Percentiles rank a stretch among this genome's conserved stretches.
These are phyloP conservation scores for Filobasidium uniguttulatum DNA, from an alignment of 1,284 basidiomycete genomes.

Conservation along the genomic window DNA sequence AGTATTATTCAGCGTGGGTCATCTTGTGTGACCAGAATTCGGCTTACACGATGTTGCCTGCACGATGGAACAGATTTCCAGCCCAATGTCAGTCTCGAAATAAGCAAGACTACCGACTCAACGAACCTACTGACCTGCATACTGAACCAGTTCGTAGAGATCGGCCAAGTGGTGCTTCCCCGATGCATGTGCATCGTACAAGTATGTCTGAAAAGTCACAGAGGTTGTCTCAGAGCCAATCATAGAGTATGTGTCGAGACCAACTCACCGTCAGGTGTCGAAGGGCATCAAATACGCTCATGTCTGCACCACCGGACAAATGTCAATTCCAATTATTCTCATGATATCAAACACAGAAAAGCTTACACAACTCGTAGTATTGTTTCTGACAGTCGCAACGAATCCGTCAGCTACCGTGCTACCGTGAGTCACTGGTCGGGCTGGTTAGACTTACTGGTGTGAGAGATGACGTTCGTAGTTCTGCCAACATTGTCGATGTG, in stretches of 20 bases:
- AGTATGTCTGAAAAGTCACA: slow-evolving; percentile 47
- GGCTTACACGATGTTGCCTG: neutral
- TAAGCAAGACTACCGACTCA: neutral
- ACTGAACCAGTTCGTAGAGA: slow-evolving; percentile 93
- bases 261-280: slow-evolving; percentile 55
- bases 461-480: slow-evolving; percentile 77
- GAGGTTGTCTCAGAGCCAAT: neutral
- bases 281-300: slow-evolving; percentile 90
- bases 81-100: neutral
- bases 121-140: slow-evolving; percentile 49
- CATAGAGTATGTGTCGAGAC: neutral
- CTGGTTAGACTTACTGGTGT: slow-evolving; percentile 47
- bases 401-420: neutral
- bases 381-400: slow-evolving; percentile 46
- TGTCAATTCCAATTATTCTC: too few relatives aligned
- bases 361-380: slow-evolving; percentile 86
- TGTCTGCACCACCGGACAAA: slow-evolving; percentile 49
- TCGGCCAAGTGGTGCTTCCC: slow-evolving; percentile 86
- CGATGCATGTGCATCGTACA: slow-evolving; percentile 81
- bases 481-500: slow-evolving; percentile 86
- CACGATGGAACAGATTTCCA: too few relatives aligned
- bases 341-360: slow-evolving; percentile 5
- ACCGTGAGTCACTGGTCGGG: neutral
- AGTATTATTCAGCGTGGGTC: neutral
- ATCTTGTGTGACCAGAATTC: neutral